Percentiles rank a stretch among this genome's conserved stretches.
phyloP scores from a whole-genome alignment of 140 eudicot species.

The Cichorium intybus region DNA sequence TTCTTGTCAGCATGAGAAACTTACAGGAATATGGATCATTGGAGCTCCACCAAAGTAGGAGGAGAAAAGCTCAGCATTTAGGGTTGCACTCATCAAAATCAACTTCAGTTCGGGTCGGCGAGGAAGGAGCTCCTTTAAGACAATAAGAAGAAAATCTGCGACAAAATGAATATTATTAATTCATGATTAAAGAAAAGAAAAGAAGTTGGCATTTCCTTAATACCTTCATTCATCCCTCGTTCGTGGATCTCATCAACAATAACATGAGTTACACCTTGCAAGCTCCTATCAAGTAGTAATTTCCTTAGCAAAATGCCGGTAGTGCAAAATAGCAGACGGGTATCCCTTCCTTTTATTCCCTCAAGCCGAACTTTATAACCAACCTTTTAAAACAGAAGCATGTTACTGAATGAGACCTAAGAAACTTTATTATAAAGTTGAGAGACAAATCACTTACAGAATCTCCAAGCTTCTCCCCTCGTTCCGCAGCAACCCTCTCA shows the following conservation, averaged over 20 bases:
- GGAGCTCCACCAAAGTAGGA: constrained; percentile 96
- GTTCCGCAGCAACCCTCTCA: constrained; percentile 92
- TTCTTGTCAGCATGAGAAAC: background rate
- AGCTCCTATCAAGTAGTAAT: constrained; percentile 73
- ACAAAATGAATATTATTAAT: constrained; percentile 8
- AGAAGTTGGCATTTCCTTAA: no score
- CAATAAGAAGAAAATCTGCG: constrained; percentile 95
- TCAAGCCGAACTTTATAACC: constrained; percentile 95
- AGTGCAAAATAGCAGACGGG: constrained; percentile 90
- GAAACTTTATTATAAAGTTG: constrained; percentile 3
- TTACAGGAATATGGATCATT: constrained; percentile 89
- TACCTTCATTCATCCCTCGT: constrained; percentile 99
- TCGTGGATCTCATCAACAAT: constrained; percentile 94
- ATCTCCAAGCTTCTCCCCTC: constrained; percentile 89
- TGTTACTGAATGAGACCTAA: background rate
- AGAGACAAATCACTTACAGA: constrained; percentile 39
- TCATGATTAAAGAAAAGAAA: background rate
- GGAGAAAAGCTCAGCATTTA: constrained; percentile 94
- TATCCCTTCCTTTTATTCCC: constrained; percentile 89
- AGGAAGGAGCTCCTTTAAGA: constrained; percentile 94
- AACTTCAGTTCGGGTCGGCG: constrained; percentile 84
- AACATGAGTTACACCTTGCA: constrained; percentile 87
- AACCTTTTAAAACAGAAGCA: constrained; percentile 41
- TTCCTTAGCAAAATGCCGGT: constrained; percentile 86
- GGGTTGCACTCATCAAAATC: constrained; percentile 96